phyloP scores from a whole-genome alignment of 371 early-diverging fungal species.

The Mortierella sp. region DNA sequence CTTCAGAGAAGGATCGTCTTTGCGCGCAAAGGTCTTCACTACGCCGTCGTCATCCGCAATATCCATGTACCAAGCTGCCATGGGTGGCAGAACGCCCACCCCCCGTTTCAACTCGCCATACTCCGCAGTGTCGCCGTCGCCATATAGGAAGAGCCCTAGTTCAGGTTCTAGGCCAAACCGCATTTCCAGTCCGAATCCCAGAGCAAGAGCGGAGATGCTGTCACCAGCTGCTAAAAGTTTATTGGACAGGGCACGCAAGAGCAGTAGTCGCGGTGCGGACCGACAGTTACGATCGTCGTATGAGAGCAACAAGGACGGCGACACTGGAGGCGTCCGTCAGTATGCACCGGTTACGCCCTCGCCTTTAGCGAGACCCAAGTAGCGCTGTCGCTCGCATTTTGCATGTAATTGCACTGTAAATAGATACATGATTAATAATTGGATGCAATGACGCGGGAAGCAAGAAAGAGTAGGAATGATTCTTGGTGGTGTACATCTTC shows the following conservation, averaged over 20 bases:
- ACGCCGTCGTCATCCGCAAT: constrained; percentile 43
- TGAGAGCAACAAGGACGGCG: constrained; percentile 3
- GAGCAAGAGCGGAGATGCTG: constrained; percentile 38
- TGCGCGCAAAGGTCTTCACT: constrained; percentile 38
- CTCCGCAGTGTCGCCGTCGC: constrained; percentile 10
- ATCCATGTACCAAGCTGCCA: constrained; percentile 26
- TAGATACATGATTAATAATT: background rate
- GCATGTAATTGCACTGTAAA: background rate
- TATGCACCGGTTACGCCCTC: constrained; percentile 28
- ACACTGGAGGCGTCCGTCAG: background rate
- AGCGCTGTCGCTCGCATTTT: too few relatives aligned
- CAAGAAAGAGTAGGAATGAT: too few relatives aligned
- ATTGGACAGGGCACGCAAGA: constrained; percentile 18
- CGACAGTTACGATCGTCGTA: constrained; percentile 45
- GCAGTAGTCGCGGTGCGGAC: constrained; percentile 20
- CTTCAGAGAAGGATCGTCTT: constrained; percentile 50
- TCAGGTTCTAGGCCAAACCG: constrained; percentile 8
- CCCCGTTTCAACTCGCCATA: constrained; percentile 44
- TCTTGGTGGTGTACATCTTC: too few relatives aligned
- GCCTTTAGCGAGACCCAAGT: constrained; percentile 9
- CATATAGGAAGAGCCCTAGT: constrained; percentile 15
- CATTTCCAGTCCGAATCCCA: constrained; percentile 36
- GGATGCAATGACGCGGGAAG: background rate
- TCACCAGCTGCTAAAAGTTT: constrained; percentile 43
- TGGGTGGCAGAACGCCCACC: constrained; percentile 43